Evolutionary conservation across 1,139 yeast genomes (phyloP).

Genomic region (Blastobotrys indianensis): DNA sequence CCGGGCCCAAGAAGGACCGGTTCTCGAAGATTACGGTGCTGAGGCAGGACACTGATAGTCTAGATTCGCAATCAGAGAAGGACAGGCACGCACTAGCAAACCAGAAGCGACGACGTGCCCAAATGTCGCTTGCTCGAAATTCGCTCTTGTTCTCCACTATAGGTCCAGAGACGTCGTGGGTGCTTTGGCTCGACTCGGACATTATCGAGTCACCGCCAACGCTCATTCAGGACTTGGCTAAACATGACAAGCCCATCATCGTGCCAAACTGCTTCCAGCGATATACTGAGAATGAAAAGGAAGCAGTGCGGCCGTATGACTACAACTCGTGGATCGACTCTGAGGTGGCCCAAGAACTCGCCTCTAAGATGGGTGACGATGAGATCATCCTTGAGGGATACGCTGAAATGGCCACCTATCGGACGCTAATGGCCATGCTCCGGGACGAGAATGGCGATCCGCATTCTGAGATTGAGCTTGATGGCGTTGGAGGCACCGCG

Average conservation of each 20-base stretch:
- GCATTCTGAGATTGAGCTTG: conserved; percentile 62
- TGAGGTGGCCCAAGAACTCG: conserved; percentile 74
- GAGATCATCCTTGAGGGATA: conserved; percentile 91
- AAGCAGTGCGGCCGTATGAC: conserved; percentile 80
- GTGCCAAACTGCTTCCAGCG: conserved; percentile 93
- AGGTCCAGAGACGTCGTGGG: conserved; percentile 89
- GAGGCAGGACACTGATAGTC: conserved; percentile 82
- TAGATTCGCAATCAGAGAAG: conserved; percentile 53
- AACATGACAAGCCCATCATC: conserved; percentile 77
- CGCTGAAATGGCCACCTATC: conserved; percentile 83
- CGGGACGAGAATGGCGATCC: conserved; percentile 60
- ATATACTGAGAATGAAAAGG: conserved; percentile 52
- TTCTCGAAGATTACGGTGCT: conserved; percentile 78
- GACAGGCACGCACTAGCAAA: conserved; percentile 67
- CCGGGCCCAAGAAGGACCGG: conserved; percentile 49
- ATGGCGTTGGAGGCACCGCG: conserved; percentile 97
- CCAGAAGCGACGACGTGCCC: conserved; percentile 83
- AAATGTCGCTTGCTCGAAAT: conserved; percentile 92
- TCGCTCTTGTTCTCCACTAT: conserved; percentile 84
- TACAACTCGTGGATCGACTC: conserved; percentile 96
- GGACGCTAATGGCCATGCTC: conserved; percentile 92
- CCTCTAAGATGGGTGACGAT: conserved; percentile 66
- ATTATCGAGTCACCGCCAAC: conserved; percentile 80
- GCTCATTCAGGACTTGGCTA: conserved; percentile 79
- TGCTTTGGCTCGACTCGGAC: conserved; percentile 93